Evolutionary conservation across 495 filamentous ascomycete species (phyloP).

Genomic region (Copromyces sp.): DNA sequence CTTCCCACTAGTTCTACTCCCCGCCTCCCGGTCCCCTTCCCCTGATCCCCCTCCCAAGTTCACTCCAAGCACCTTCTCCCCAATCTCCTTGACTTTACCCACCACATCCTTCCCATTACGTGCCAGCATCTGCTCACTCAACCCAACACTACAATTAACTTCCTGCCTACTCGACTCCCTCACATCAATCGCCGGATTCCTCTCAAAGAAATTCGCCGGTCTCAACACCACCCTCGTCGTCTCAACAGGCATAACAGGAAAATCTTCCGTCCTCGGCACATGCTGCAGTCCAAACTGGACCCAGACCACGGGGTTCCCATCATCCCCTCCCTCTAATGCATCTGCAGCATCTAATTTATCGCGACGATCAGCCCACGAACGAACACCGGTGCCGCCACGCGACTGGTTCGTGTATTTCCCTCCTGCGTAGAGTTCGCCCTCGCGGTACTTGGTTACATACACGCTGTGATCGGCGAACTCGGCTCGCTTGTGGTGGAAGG

Average conservation of each 20-base stretch:
- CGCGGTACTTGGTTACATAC: slow-evolving; percentile 69
- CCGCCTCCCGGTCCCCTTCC: too few species aligned
- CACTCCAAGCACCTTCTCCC: not conserved
- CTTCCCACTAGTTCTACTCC: not conserved
- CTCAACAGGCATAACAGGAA: slow-evolving; percentile 43
- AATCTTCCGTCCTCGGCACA: slow-evolving; percentile 50
- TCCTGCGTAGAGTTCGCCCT: slow-evolving; percentile 70
- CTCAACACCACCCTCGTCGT: slow-evolving; percentile 44
- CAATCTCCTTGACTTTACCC: not conserved
- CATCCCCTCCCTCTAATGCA: slow-evolving; percentile 13
- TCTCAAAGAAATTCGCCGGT: slow-evolving; percentile 64
- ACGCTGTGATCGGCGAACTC: slow-evolving; percentile 77
- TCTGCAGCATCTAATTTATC: slow-evolving; percentile 12
- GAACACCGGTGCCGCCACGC: slow-evolving; percentile 17
- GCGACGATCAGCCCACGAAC: slow-evolving; percentile 13
- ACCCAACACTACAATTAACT: slow-evolving; percentile 35
- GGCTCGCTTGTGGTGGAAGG: slow-evolving; percentile 61
- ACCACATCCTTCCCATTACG: not conserved
- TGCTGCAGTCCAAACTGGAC: slow-evolving; percentile 51
- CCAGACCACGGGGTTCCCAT: slow-evolving; percentile 53
- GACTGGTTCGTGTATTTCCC: slow-evolving; percentile 81
- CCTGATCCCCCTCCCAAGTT: not conserved
- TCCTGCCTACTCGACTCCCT: slow-evolving; percentile 43
- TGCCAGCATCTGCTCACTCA: not conserved
- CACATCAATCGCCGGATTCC: slow-evolving; percentile 69